phyloP scores from a whole-genome alignment of 2,329 filamentous ascomycete genomes.

The Pseudocercospora macadamiae region DNA sequence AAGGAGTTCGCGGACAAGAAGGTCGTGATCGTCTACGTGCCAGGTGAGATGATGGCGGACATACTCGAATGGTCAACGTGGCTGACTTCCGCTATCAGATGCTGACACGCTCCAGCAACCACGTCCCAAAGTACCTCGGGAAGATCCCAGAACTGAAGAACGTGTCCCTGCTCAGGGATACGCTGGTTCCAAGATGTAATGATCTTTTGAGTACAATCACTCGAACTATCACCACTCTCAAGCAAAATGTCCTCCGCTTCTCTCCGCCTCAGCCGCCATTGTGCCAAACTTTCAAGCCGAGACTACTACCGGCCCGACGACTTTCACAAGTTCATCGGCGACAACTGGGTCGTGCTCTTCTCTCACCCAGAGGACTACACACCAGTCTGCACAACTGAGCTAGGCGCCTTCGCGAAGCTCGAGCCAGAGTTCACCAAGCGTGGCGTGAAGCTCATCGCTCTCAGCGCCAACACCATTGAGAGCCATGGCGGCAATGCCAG shows the following conservation, averaged over 20 bases:
- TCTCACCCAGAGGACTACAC: slow-evolving; percentile 68
- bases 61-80: too few relatives aligned
- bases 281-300: slow-evolving; percentile 72
- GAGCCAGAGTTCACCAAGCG: slow-evolving; percentile 66
- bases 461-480: slow-evolving; percentile 55
- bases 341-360: slow-evolving; percentile 72
- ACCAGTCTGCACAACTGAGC: slow-evolving; percentile 65
- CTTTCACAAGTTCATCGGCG: slow-evolving; percentile 73
- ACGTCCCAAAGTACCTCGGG: too few relatives aligned
- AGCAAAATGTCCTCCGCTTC: slow-evolving; percentile 31
- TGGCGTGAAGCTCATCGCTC: slow-evolving; percentile 64
- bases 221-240: not conserved
- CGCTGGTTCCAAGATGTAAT: too few relatives aligned
- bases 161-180: too few relatives aligned
- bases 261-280: slow-evolving; percentile 66
- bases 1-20: too few relatives aligned
- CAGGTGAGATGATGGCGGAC: too few relatives aligned
- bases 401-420: slow-evolving; percentile 65
- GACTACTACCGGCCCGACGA: slow-evolving; percentile 66
- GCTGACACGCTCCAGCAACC: too few relatives aligned
- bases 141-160: too few relatives aligned
- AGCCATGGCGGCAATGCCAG: slow-evolving; percentile 54
- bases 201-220: too few relatives aligned
- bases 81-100: too few relatives aligned
- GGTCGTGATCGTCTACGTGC: too few relatives aligned